Evolutionary conservation across 1,284 basidiomycete genomes (phyloP).

Genomic region (Apiotrichum laibachii): DNA sequence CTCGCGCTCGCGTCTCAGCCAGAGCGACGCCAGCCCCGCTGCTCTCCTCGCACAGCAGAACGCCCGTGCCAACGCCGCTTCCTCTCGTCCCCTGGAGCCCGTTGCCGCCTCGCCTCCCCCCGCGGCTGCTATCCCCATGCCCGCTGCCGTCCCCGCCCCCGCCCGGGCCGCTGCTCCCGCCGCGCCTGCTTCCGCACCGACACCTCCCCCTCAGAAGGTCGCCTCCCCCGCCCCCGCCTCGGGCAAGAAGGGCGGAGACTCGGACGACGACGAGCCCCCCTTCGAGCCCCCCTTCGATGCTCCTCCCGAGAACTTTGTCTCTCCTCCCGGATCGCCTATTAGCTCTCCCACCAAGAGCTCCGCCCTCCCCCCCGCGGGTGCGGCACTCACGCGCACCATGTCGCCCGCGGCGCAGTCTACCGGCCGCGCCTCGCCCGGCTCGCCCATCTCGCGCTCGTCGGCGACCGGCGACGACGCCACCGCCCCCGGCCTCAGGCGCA

Average conservation of each 20-base stretch:
- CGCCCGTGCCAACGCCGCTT: conserved; percentile 13
- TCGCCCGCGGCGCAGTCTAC: background rate
- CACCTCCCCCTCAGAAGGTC: no score
- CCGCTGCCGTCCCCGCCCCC: conserved; percentile 15
- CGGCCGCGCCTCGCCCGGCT: conserved; percentile 14
- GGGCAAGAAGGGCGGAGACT: conserved; percentile 2
- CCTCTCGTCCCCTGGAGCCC: background rate
- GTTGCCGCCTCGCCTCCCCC: background rate
- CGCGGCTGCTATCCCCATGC: conserved; percentile 48
- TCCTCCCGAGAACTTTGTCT: background rate
- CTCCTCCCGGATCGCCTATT: no score
- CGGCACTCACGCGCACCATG: conserved; percentile 26
- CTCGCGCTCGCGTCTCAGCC: conserved; percentile 56
- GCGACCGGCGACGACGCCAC: conserved; percentile 26
- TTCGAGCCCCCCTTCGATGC: conserved; percentile 1
- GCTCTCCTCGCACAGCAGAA: conserved; percentile 52
- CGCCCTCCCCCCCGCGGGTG: background rate
- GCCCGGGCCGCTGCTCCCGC: background rate
- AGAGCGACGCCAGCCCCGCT: conserved; percentile 50
- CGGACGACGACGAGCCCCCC: conserved; percentile 8
- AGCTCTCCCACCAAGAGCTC: background rate
- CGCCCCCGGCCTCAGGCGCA: conserved; percentile 49
- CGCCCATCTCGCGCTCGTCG: conserved; percentile 13
- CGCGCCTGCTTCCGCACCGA: background rate
- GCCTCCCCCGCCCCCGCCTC: background rate